Conservation (phyloP, 1,284 basidiomycete genomes). For the Cryptococcus sp. region DNA sequence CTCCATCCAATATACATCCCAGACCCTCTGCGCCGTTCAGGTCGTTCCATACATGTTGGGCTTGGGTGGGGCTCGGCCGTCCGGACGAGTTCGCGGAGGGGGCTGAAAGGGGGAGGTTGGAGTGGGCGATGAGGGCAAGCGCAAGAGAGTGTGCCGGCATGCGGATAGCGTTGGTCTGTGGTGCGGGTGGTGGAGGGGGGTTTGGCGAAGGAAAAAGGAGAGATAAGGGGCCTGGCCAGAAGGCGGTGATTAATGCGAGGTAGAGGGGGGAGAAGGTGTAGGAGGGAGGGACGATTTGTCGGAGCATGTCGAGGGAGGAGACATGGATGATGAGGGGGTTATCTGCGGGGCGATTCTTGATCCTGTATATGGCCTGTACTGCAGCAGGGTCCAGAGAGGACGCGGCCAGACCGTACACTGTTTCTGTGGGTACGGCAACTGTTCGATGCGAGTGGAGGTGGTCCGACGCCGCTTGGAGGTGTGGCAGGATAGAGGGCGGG, state of each 20-base stretch:
- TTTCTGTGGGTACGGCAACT: conserved; percentile 95
- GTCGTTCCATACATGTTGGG: conserved; percentile 79
- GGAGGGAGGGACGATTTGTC: conserved; percentile 62
- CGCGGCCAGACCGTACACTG: conserved; percentile 95
- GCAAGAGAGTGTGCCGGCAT: conserved; percentile 95
- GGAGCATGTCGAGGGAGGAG: conserved; percentile 78
- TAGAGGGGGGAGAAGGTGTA: conserved; percentile 66
- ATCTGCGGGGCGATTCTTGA: conserved; percentile 89
- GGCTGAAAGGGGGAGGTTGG: conserved; percentile 78
- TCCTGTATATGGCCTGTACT: conserved; percentile 72
- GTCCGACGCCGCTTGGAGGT: conserved; percentile 35
- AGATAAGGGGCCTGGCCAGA: conserved; percentile 95
- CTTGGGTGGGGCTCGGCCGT: conserved; percentile 89
- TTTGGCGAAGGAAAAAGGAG: conserved; percentile 76
- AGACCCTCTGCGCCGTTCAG: conserved; percentile 62
- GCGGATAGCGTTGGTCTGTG: conserved; percentile 76
- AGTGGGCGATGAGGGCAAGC: conserved; percentile 75
- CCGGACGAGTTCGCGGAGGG: conserved; percentile 95
- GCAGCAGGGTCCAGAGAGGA: conserved; percentile 67
- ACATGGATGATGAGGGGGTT: conserved; percentile 98
- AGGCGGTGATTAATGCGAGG: conserved; percentile 67
- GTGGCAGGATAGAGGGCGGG: conserved; percentile 19
- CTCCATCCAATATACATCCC: conserved; percentile 85
- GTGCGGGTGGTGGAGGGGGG: conserved; percentile 46
- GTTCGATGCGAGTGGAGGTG: conserved; percentile 41